Percentiles rank a stretch among this genome's conserved stretches.
Evolutionary conservation across 225 moss, liverwort and hornwort species (phyloP).

Genomic region (Marchantia paleacea): DNA sequence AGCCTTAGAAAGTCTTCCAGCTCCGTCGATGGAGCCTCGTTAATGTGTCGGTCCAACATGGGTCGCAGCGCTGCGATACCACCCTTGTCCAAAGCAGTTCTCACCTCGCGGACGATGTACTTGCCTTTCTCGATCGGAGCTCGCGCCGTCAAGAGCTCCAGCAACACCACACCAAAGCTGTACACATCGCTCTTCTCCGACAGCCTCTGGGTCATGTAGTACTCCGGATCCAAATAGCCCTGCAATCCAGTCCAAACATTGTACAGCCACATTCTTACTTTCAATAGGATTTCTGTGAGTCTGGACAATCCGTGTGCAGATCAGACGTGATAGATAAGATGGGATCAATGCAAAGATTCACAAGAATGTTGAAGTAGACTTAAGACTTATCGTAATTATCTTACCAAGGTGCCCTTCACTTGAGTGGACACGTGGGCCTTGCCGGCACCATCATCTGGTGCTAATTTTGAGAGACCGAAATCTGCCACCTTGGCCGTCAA

Average conservation of each 20-base stretch:
- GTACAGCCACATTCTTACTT: background rate
- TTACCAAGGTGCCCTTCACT: conserved; percentile 76
- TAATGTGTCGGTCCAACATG: conserved; percentile 53
- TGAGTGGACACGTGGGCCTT: conserved; percentile 39
- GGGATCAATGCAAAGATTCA: background rate
- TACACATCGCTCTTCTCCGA: conserved; percentile 82
- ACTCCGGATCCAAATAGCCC: conserved; percentile 92
- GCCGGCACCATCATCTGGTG: conserved; percentile 16
- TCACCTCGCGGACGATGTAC: conserved; percentile 60
- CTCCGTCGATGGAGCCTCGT: conserved; percentile 30
- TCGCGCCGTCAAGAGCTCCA: conserved; percentile 59
- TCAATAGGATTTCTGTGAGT: background rate
- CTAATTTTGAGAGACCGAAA: conserved; percentile 47
- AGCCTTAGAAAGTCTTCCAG: conserved; percentile 47
- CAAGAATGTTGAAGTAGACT: background rate
- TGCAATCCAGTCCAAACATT: conserved; percentile 23
- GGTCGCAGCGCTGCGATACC: conserved; percentile 43
- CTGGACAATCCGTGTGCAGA: background rate
- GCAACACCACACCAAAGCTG: conserved; percentile 81
- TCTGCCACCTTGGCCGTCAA: conserved; percentile 46
- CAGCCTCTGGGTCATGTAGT: conserved; percentile 64
- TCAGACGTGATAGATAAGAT: background rate
- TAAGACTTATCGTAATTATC: background rate
- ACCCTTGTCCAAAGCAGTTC: conserved; percentile 34
- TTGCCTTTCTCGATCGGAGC: conserved; percentile 45